These are phyloP conservation scores for Exophiala spinifera DNA, from an alignment of 2,329 filamentous ascomycete species.

Conservation along the genomic window DNA sequence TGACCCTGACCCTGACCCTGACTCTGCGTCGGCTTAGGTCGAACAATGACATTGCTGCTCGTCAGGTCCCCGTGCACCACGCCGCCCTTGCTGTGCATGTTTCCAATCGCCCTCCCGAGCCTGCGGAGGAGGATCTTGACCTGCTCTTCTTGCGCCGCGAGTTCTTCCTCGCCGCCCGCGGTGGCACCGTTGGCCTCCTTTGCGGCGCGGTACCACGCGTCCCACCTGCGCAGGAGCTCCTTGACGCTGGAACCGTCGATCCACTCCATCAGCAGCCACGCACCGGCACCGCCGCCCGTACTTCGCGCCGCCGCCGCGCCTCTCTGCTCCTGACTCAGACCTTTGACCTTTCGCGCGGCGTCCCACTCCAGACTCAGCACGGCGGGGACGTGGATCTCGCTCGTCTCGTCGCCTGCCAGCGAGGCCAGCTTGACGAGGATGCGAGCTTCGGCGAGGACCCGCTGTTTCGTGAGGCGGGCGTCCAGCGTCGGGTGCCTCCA, in stretches of 20 bases:
- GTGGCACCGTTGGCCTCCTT: no score
- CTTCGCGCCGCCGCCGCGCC: slow-evolving; percentile 62
- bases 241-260: slow-evolving; percentile 70
- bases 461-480: slow-evolving; percentile 76
- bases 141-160: slow-evolving; percentile 44
- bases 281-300: slow-evolving; percentile 57
- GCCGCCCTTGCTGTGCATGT: slow-evolving; percentile 78
- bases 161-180: slow-evolving; percentile 28
- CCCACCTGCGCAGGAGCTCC: slow-evolving; percentile 65
- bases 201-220: slow-evolving; percentile 47
- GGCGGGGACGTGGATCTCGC: slow-evolving; percentile 70
- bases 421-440: slow-evolving; percentile 72
- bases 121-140: slow-evolving; percentile 64
- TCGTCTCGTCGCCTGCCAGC: slow-evolving; percentile 3
- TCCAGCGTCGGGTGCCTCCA: slow-evolving; percentile 92
- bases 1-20: no score
- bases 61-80: slow-evolving; percentile 94
- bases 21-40: slow-evolving; percentile 35
- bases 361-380: slow-evolving; percentile 67
- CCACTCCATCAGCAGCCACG: slow-evolving; percentile 85
- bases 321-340: slow-evolving; percentile 52
- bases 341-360: slow-evolving; percentile 35
- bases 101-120: slow-evolving; percentile 69
- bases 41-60: slow-evolving; percentile 92
- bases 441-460: slow-evolving; percentile 83